These are phyloP conservation scores for Fusarium pseudocircinatum DNA, from an alignment of 2,329 filamentous ascomycete genomes.

Conservation along the genomic window DNA sequence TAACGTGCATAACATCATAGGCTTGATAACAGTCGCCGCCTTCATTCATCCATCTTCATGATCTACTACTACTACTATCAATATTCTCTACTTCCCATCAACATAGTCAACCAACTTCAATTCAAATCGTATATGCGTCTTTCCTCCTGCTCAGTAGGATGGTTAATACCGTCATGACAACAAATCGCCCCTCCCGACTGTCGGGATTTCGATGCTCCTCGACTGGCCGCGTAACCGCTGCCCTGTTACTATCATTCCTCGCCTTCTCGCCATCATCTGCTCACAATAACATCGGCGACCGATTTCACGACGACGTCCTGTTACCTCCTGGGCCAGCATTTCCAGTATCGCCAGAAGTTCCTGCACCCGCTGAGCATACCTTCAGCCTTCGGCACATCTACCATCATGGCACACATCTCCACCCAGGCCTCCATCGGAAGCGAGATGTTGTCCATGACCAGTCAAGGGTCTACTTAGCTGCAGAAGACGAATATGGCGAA, in stretches of 20 bases:
- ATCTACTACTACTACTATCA: background rate
- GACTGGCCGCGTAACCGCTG: slow-evolving; percentile 69
- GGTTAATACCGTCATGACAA: slow-evolving; percentile 36
- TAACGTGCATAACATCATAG: slow-evolving; percentile 46
- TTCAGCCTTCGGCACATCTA: slow-evolving; percentile 88
- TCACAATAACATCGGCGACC: slow-evolving; percentile 47
- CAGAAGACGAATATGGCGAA: slow-evolving; percentile 65
- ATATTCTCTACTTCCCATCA: slow-evolving; percentile 18
- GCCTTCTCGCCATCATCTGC: slow-evolving; percentile 62
- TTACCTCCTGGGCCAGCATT: slow-evolving; percentile 54
- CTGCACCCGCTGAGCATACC: slow-evolving; percentile 62
- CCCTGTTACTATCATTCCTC: slow-evolving; percentile 73
- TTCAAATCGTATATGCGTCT: slow-evolving; percentile 3
- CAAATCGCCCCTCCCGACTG: slow-evolving; percentile 21
- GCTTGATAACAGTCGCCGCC: slow-evolving; percentile 33
- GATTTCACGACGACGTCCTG: slow-evolving; percentile 54
- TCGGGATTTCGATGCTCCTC: slow-evolving; percentile 58
- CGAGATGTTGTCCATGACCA: slow-evolving; percentile 73
- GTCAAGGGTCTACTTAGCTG: slow-evolving; percentile 66
- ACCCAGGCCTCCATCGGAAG: slow-evolving; percentile 80
- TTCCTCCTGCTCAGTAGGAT: slow-evolving; percentile 1
- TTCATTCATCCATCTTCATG: slow-evolving; percentile 19
- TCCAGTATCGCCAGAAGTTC: slow-evolving; percentile 55
- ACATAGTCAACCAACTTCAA: background rate
- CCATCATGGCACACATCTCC: slow-evolving; percentile 85